Evolutionary conservation across 805 yeast species (phyloP).

Genomic region (Yarrowia alimentaria): DNA sequence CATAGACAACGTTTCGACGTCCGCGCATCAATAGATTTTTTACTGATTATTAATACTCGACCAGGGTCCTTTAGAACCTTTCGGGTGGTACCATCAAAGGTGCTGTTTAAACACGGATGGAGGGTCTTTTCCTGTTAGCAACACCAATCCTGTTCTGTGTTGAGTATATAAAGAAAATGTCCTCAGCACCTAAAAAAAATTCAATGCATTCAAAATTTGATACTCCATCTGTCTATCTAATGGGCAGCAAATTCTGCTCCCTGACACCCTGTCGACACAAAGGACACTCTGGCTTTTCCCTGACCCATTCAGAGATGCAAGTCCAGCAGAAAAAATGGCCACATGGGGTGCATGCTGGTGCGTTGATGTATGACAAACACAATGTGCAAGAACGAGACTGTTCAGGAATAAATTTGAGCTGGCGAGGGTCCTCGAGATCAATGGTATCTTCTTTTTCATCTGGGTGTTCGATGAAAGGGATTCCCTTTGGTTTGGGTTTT

Average conservation of each 20-base stretch:
- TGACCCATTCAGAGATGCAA: conserved; percentile 85
- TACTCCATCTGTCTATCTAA: too few relatives aligned
- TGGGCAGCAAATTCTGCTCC: conserved; percentile 61
- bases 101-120: too few relatives aligned
- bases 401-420: conserved; percentile 67
- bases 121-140: too few relatives aligned
- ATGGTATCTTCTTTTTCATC: conserved; percentile 24
- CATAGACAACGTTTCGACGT: too few relatives aligned
- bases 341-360: conserved; percentile 84
- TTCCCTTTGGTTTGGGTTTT: conserved; percentile 29
- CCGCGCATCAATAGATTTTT: too few relatives aligned
- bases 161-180: too few relatives aligned
- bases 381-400: conserved; percentile 76
- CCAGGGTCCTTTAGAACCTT: too few relatives aligned
- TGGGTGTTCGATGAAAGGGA: conserved; percentile 27
- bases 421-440: conserved; percentile 51
- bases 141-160: too few relatives aligned
- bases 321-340: conserved; percentile 95
- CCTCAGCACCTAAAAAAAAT: too few relatives aligned
- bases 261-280: conserved; percentile 72
- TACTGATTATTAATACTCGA: too few relatives aligned
- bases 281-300: conserved; percentile 88
- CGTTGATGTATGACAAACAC: conserved; percentile 73
- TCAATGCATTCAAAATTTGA: too few relatives aligned
- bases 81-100: too few relatives aligned